Conservation (phyloP, 345 rosid species). For the Geranium rotundifolium region DNA sequence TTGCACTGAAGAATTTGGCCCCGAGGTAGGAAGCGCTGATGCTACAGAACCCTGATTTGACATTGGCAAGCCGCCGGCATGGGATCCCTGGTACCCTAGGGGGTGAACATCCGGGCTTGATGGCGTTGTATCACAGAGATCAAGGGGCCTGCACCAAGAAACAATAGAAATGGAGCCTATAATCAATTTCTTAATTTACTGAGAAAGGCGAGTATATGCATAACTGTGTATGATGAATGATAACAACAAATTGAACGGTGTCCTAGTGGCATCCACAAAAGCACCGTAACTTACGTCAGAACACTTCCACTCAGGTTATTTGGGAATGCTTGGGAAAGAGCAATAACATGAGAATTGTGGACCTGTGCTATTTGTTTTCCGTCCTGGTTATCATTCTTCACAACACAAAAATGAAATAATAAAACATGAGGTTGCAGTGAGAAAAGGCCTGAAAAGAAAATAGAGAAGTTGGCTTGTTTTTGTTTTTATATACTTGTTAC, state of each 20-base stretch:
- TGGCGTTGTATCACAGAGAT: slow-evolving; percentile 60
- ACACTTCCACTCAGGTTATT: slow-evolving; percentile 64
- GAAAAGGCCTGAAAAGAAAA: not conserved
- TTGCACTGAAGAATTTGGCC: slow-evolving; percentile 48
- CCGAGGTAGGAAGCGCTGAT: slow-evolving; percentile 52
- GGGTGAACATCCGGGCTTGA: slow-evolving; percentile 54
- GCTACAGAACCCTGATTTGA: slow-evolving; percentile 56
- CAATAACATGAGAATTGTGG: slow-evolving; percentile 71
- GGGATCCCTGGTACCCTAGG: slow-evolving; percentile 51
- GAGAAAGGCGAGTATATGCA: not conserved
- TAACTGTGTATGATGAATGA: not conserved
- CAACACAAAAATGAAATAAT: slow-evolving; percentile 14
- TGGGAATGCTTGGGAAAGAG: slow-evolving; percentile 81
- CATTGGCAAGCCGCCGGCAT: slow-evolving; percentile 38
- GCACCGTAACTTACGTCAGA: slow-evolving; percentile 53
- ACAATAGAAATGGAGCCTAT: not conserved
- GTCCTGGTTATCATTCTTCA: slow-evolving; percentile 73
- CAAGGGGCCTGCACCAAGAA: slow-evolving; percentile 62
- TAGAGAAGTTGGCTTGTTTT: not conserved
- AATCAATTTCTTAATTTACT: not conserved
- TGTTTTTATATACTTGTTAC: not conserved
- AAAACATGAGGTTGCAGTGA: slow-evolving; percentile 1
- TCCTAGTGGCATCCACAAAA: not conserved
- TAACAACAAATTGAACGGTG: not conserved
- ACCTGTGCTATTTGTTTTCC: slow-evolving; percentile 49